Conservation (phyloP, 1,284 basidiomycete species). For the Ganoderma meredithae region DNA sequence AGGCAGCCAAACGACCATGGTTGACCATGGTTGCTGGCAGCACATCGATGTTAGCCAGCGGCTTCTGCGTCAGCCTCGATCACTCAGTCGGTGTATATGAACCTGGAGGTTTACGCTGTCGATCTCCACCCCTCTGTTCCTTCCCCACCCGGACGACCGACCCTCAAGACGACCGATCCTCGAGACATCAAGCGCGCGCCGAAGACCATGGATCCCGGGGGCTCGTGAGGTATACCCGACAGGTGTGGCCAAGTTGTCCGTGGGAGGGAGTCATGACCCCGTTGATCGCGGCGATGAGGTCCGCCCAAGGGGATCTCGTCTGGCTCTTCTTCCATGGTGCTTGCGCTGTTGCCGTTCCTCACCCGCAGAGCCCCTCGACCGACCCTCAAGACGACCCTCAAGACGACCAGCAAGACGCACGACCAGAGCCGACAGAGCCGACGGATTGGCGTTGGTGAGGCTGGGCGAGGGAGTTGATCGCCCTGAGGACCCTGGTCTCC, state of each 20-base stretch:
- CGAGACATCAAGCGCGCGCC: slow-evolving; percentile 11
- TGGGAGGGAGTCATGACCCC: slow-evolving; percentile 18
- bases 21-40: neutral
- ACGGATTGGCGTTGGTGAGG: slow-evolving; percentile 13
- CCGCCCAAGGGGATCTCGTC: neutral
- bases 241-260: slow-evolving; percentile 11
- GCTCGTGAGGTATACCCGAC: slow-evolving; percentile 9
- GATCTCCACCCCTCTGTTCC: neutral
- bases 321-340: neutral
- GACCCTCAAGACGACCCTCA: neutral
- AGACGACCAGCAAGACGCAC: neutral
- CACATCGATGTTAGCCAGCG: neutral
- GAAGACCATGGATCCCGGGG: slow-evolving; percentile 8
- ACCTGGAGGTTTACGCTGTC: neutral
- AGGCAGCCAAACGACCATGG: neutral
- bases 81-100: neutral
- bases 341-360: slow-evolving; percentile 1
- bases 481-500: slow-evolving; percentile 12
- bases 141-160: neutral
- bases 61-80: neutral
- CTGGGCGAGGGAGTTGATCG: slow-evolving; percentile 19
- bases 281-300: slow-evolving; percentile 14
- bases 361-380: neutral
- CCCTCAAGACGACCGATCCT: slow-evolving; percentile 1
- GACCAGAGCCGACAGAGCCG: slow-evolving; percentile 7